These are phyloP conservation scores for Citrus sp. DNA, from an alignment of 345 rosid genomes.

Conservation along the genomic window DNA sequence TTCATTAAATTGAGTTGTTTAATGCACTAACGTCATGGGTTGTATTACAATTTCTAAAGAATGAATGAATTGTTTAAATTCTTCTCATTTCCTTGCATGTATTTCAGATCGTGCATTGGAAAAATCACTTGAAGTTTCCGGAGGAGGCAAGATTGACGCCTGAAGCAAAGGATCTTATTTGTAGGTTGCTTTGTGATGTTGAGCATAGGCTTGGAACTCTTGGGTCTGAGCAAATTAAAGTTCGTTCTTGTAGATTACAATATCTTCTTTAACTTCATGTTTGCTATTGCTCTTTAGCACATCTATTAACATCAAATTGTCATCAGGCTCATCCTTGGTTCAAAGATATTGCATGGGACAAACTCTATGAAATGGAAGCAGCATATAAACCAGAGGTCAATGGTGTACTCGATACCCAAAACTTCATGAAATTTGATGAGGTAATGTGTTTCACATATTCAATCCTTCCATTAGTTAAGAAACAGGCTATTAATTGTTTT, in stretches of 20 bases:
- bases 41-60: background rate
- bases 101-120: slow-evolving; percentile 84
- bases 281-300: slow-evolving; percentile 5
- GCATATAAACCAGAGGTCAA: slow-evolving; percentile 84
- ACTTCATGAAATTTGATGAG: slow-evolving; percentile 92
- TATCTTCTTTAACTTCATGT: slow-evolving; percentile 11
- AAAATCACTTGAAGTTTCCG: slow-evolving; percentile 71
- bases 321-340: slow-evolving; percentile 92
- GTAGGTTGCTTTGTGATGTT: slow-evolving; percentile 79
- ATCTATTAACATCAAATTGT: slow-evolving; percentile 13
- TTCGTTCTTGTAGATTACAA: slow-evolving; percentile 18
- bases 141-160: slow-evolving; percentile 82
- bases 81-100: slow-evolving; percentile 5
- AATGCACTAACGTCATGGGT: slow-evolving; percentile 1
- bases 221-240: slow-evolving; percentile 73
- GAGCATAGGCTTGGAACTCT: slow-evolving; percentile 80
- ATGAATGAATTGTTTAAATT: background rate
- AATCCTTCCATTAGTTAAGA: background rate
- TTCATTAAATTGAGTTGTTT: background rate
- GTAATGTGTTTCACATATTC: slow-evolving; percentile 29
- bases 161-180: slow-evolving; percentile 75
- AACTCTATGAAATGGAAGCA: slow-evolving; percentile 80
- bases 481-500: background rate
- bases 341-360: slow-evolving; percentile 77
- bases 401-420: slow-evolving; percentile 88